These are phyloP conservation scores for Anethum foeniculum DNA, from an alignment of 140 eudicot genomes.

Conservation along the genomic window DNA sequence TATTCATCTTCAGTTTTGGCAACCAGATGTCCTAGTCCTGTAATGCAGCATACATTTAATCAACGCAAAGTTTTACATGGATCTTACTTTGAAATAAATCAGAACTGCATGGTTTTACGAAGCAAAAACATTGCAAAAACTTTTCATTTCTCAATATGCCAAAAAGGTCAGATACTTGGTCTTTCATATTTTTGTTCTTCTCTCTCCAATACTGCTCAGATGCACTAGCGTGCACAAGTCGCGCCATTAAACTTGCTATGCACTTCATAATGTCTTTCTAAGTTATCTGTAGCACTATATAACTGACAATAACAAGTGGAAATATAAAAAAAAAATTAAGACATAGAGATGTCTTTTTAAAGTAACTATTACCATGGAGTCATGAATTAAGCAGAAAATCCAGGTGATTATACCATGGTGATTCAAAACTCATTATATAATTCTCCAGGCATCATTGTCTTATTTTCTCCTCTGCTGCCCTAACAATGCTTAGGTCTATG, in stretches of 20 bases:
- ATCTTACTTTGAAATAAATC: background rate
- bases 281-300: too few relatives aligned
- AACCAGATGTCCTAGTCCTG: conserved; percentile 68
- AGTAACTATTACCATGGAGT: background rate
- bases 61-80: background rate
- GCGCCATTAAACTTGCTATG: background rate
- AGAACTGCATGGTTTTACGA: background rate
- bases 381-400: background rate
- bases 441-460: background rate
- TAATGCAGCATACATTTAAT: conserved; percentile 4
- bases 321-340: background rate
- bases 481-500: background rate
- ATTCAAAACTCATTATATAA: background rate
- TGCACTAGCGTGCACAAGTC: background rate
- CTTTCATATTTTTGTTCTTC: background rate
- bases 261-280: background rate
- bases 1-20: conserved; percentile 88
- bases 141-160: background rate
- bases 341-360: background rate
- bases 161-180: background rate
- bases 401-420: background rate
- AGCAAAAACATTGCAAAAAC: background rate
- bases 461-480: background rate
- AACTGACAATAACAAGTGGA: background rate
- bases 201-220: background rate